Conservation (phyloP, 225 moss, liverwort and hornwort genomes). For the Lunularia cruciata region DNA sequence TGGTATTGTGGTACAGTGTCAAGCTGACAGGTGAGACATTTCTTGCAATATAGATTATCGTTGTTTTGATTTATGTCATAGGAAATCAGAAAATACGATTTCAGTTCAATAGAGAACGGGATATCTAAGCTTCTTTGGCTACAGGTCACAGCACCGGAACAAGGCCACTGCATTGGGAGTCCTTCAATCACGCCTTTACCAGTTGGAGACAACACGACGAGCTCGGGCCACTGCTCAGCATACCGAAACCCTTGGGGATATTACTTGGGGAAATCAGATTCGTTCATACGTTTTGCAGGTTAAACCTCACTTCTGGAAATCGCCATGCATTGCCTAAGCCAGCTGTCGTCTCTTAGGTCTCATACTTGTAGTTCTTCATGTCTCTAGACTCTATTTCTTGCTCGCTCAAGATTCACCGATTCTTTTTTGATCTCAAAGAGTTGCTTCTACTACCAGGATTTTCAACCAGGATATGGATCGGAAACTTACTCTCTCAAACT, state of each 20-base stretch:
- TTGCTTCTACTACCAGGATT: too few relatives aligned
- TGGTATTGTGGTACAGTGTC: constrained; percentile 88
- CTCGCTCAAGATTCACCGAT: too few relatives aligned
- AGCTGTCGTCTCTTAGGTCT: too few relatives aligned
- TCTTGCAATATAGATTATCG: not conserved
- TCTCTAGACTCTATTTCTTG: too few relatives aligned
- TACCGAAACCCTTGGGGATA: constrained; percentile 71
- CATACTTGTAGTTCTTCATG: too few relatives aligned
- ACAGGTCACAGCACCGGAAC: constrained; percentile 93
- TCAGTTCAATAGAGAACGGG: not conserved
- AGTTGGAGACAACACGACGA: constrained; percentile 73
- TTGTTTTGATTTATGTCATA: not conserved
- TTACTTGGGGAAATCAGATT: constrained; percentile 94
- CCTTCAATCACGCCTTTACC: constrained; percentile 80
- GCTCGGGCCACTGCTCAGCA: constrained; percentile 77
- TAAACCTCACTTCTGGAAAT: not conserved
- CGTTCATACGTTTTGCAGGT: constrained; percentile 96
- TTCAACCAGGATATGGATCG: not conserved
- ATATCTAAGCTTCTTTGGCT: not conserved
- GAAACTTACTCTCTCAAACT: not conserved
- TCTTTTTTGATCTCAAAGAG: too few relatives aligned
- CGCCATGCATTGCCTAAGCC: too few relatives aligned
- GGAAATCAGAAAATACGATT: not conserved
- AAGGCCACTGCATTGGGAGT: constrained; percentile 80
- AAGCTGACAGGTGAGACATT: constrained; percentile 72